Percentiles rank a stretch among this genome's conserved stretches.
These are phyloP conservation scores for Debaryomyces castellii DNA, from an alignment of 805 yeast species.

Conservation along the genomic window DNA sequence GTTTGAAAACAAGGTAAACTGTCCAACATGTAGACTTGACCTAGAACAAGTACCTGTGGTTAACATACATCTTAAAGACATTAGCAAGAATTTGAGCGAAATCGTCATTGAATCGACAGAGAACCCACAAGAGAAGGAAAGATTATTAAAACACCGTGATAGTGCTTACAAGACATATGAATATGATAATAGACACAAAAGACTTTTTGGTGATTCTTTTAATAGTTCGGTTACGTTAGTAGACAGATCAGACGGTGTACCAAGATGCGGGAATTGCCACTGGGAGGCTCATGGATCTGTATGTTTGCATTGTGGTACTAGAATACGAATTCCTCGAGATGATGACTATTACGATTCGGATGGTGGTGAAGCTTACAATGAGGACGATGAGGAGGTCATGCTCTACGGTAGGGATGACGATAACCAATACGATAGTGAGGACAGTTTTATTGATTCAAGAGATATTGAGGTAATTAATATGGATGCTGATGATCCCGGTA, in stretches of 20 bases:
- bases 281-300: constrained; percentile 72
- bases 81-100: constrained; percentile 36
- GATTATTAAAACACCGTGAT: constrained; percentile 22
- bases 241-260: constrained; percentile 69
- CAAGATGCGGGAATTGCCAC: constrained; percentile 72
- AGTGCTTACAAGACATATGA: constrained; percentile 35
- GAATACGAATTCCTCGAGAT: constrained; percentile 38
- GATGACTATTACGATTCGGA: constrained; percentile 36
- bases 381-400: constrained; percentile 28
- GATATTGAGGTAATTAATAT: constrained; percentile 19
- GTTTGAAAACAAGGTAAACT: constrained; percentile 56
- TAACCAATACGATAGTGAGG: constrained; percentile 26
- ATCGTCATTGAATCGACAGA: constrained; percentile 34
- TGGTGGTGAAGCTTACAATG: constrained; percentile 36
- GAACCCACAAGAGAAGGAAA: constrained; percentile 21
- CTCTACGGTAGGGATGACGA: constrained; percentile 12
- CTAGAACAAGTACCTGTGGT: constrained; percentile 51
- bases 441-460: constrained; percentile 33
- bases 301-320: constrained; percentile 69
- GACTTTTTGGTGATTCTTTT: constrained; percentile 51
- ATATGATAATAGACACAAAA: constrained; percentile 34
- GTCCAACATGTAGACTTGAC: constrained; percentile 65
- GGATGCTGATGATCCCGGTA: constrained; percentile 2
- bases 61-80: constrained; percentile 52
- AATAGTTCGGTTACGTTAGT: constrained; percentile 51